phyloP scores from a whole-genome alignment of 164 flowering plant genomes.

The Vitis riparia region DNA sequence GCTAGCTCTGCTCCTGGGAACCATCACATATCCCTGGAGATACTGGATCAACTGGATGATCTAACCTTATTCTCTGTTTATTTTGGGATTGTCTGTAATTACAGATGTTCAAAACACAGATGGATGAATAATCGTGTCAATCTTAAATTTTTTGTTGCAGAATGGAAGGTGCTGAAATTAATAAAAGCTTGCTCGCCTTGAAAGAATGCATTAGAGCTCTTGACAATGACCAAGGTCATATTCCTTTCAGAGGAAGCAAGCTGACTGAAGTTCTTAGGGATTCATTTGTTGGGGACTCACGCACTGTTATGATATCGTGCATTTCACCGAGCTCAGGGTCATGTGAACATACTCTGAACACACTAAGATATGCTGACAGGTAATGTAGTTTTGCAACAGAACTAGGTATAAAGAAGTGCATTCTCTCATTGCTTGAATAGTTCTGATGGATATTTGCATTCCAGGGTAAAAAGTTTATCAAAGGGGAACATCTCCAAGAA shows the following conservation, averaged over 20 bases:
- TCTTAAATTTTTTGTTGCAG: constrained; percentile 37
- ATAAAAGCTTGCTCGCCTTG: constrained; percentile 85
- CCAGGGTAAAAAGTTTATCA: constrained; percentile 90
- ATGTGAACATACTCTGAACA: constrained; percentile 91
- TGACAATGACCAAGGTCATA: constrained; percentile 90
- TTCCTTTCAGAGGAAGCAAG: constrained; percentile 97
- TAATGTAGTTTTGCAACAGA: constrained; percentile 15
- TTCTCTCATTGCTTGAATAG: neutral
- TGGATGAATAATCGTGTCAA: too few relatives aligned
- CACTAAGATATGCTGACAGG: constrained; percentile 98
- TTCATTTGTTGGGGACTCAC: constrained; percentile 91
- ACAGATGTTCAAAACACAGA: too few relatives aligned
- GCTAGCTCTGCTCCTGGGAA: too few relatives aligned
- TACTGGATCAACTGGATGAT: neutral
- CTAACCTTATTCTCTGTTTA: neutral
- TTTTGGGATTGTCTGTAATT: neutral
- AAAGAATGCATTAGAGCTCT: constrained; percentile 97
- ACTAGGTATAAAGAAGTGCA: neutral
- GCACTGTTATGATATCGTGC: constrained; percentile 96
- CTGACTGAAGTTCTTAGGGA: constrained; percentile 91
- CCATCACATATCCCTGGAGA: neutral
- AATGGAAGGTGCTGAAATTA: constrained; percentile 97
- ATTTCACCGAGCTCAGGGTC: constrained; percentile 92
- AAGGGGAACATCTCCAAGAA: constrained; percentile 66
- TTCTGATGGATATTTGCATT: constrained; percentile 6